A percentile compares a stretch with the other conserved stretches of the same genome.
Evolutionary conservation across 2,329 filamentous ascomycete species (phyloP).

Genomic region (Aspergillus fumigatiaffinis): DNA sequence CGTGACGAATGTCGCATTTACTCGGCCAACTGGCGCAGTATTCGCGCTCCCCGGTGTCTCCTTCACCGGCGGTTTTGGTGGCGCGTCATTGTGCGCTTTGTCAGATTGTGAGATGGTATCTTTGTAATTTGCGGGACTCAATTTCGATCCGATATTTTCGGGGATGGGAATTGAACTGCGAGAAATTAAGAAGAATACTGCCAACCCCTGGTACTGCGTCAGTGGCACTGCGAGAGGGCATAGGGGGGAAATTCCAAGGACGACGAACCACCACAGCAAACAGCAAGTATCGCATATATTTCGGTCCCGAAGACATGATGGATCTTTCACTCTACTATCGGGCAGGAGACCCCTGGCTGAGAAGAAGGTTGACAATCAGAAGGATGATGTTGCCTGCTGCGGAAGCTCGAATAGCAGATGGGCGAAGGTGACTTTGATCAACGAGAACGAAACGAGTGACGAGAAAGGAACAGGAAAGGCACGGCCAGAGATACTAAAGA

Average conservation of each 20-base stretch:
- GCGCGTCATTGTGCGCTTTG: constrained; percentile 15
- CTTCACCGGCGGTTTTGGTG: constrained; percentile 10
- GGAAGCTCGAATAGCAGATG: background rate
- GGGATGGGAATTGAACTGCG: constrained; percentile 50
- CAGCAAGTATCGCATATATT: constrained; percentile 62
- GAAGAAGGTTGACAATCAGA: background rate
- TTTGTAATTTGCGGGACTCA: constrained; percentile 21
- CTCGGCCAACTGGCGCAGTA: constrained; percentile 62
- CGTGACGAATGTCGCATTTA: constrained; percentile 97
- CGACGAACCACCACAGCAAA: constrained; percentile 75
- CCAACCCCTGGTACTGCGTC: constrained; percentile 49
- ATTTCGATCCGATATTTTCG: constrained; percentile 20
- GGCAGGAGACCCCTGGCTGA: background rate
- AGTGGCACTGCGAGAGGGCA: background rate
- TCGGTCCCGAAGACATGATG: constrained; percentile 33
- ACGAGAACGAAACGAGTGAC: background rate
- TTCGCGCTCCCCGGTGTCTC: constrained; percentile 33
- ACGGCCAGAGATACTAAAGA: constrained; percentile 14
- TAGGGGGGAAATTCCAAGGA: constrained; percentile 2
- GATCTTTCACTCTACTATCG: background rate
- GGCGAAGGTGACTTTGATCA: background rate
- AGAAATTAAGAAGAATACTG: constrained; percentile 79
- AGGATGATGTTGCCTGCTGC: background rate
- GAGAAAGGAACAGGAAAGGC: background rate
- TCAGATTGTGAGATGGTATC: constrained; percentile 10